phyloP scores from a whole-genome alignment of 2,329 filamentous ascomycete genomes.

The Dactylellina cionopaga region DNA sequence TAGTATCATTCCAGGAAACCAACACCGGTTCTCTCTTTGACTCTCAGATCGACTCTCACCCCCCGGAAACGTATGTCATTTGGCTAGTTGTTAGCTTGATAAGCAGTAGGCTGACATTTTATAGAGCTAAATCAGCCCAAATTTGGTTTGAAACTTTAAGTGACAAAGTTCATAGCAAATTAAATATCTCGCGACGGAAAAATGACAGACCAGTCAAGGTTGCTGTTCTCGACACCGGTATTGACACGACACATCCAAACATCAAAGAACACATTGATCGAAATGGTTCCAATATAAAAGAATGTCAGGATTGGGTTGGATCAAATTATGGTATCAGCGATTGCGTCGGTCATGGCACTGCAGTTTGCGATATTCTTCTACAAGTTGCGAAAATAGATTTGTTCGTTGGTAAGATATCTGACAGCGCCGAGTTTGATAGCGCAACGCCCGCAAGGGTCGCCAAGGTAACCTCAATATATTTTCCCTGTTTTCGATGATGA shows the following conservation, averaged over 20 bases:
- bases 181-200: not conserved
- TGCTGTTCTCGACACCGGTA: slow-evolving; percentile 5
- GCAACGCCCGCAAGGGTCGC: not conserved
- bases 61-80: not conserved
- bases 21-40: slow-evolving; percentile 3
- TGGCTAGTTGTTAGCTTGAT: no score
- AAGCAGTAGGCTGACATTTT: no score
- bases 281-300: not conserved
- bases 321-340: not conserved
- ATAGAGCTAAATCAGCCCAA: not conserved
- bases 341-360: not conserved
- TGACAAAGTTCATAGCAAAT: not conserved
- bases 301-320: not conserved
- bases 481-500: no score
- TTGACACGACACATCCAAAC: not conserved
- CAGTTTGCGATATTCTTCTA: not conserved
- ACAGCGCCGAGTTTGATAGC: not conserved
- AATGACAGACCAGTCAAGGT: not conserved
- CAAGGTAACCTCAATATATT: slow-evolving; percentile 1
- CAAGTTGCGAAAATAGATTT: slow-evolving; percentile 6
- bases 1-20: no score
- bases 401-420: slow-evolving; percentile 7
- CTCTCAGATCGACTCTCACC: not conserved
- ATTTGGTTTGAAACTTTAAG: not conserved
- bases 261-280: not conserved